Conservation (phyloP, 2,329 filamentous ascomycete genomes). For the Ascochyta pisi region DNA sequence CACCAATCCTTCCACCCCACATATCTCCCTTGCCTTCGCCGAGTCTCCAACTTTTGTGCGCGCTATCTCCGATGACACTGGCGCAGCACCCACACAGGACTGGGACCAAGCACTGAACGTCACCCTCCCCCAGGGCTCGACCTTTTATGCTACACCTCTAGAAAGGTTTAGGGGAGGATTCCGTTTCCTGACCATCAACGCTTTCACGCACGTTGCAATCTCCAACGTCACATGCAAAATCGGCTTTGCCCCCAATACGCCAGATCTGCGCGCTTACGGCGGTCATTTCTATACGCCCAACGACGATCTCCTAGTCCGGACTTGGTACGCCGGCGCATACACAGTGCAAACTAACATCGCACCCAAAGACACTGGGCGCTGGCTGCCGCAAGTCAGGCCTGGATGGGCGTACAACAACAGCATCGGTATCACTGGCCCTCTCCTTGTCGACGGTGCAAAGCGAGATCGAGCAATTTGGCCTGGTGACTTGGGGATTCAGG, state of each 20-base stretch:
- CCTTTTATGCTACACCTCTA: constrained; percentile 13
- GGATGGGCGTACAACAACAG: constrained; percentile 49
- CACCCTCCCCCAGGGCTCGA: constrained; percentile 4
- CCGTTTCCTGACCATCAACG: constrained; percentile 22
- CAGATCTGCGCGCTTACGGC: constrained; percentile 59
- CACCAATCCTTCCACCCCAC: constrained; percentile 8
- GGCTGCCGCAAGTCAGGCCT: constrained; percentile 24
- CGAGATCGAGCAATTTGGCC: constrained; percentile 50
- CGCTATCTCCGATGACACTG: constrained; percentile 25
- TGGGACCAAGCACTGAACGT: constrained; percentile 22
- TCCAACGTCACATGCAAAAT: constrained; percentile 40
- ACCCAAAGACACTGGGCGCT: constrained; percentile 44
- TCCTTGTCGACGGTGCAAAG: constrained; percentile 51
- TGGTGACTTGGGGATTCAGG: constrained; percentile 29
- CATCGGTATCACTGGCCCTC: constrained; percentile 40
- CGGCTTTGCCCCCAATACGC: constrained; percentile 57
- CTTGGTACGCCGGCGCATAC: constrained; percentile 62
- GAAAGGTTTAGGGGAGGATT: constrained; percentile 27
- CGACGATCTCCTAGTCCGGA: constrained; percentile 59
- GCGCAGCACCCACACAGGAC: constrained; percentile 17
- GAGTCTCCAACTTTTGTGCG: constrained; percentile 24
- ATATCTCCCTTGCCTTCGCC: constrained; percentile 22
- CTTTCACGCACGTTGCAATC: constrained; percentile 5
- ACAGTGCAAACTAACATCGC: constrained; percentile 49
- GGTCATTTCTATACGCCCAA: constrained; percentile 49